Base-by-base conservation (phyloP, 1,284 basidiomycete species). In the Rhodotorula sp. region DNA sequence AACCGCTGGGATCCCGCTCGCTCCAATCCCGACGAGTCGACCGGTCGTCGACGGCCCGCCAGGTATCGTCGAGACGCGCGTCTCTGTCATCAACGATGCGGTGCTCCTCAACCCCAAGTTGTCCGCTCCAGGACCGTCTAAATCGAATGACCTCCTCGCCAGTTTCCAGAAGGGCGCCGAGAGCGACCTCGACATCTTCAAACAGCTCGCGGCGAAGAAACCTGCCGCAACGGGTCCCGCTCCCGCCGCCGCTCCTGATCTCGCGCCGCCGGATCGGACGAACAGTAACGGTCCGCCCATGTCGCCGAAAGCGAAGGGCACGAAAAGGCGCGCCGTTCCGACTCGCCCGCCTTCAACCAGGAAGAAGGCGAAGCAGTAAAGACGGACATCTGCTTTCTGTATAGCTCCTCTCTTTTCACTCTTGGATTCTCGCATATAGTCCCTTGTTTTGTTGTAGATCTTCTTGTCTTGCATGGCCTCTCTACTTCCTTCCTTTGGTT, bases 41-140 rank as follows among this genome's bases (percentile, higher is more conserved):
- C 48, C 22, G 12, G n/a, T 18, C 24, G 33, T 24, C 44, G 24
- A 46, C n/a, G 65, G 64, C 4, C 66, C 66, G 10, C 66, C 66
- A 1, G 30, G 51, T 2, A 66, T 62, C 20, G 49, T 54, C 55
- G 73, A 75, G 42, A 75, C 73, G 5, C 66, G 73, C 12, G 59
- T 59, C 3, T 65, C 62, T 4, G n/a, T 56, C 15, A 66, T 75
- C 58, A 17, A 37, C 26, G 66, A 75, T 42, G 73, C 67, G 3
- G 66, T 72, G 7, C 57, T 75, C 33, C 61, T 75, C 56, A 72
- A 72, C 42, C 71, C 71, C 20, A 58, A 18, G 8, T 48, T 64
- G 26, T 8, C 26, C 14, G 29, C 44, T 10, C 56, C 64, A 17
- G 33, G 24, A 10, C 65, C 62, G 7, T 44, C 48, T 20, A 60